Evolutionary conservation across 345 rosid genomes (phyloP).

Genomic region (Toxicodendron radicans): DNA sequence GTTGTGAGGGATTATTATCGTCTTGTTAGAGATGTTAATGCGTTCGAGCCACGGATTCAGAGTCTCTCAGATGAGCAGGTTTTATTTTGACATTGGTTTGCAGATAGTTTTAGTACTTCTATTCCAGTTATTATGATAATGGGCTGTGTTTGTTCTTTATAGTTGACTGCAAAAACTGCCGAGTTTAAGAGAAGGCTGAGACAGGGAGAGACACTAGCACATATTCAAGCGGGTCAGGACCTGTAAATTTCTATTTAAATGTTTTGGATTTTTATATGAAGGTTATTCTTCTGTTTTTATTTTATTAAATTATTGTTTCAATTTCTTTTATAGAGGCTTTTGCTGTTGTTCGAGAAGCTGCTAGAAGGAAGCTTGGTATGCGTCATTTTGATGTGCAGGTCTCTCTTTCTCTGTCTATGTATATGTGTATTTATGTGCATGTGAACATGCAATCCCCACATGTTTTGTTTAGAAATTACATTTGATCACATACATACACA

Average conservation of each 20-base stretch:
- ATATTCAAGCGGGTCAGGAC: constrained; percentile 81
- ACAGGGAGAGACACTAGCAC: constrained; percentile 64
- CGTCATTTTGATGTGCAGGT: constrained; percentile 99
- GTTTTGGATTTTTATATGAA: not conserved
- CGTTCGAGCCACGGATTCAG: constrained; percentile 53
- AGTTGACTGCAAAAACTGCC: constrained; percentile 77
- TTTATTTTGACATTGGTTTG: constrained; percentile 22
- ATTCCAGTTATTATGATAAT: constrained; percentile 8
- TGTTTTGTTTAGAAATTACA: constrained; percentile 1
- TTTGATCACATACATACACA: not conserved
- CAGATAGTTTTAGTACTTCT: constrained; percentile 1
- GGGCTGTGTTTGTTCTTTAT: constrained; percentile 8
- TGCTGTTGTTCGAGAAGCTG: constrained; percentile 97
- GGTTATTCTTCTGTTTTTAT: not conserved
- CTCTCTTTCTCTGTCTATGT: constrained; percentile 9
- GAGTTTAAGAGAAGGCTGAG: constrained; percentile 71
- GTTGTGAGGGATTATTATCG: constrained; percentile 85
- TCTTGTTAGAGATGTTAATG: constrained; percentile 69
- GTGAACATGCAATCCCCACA: not conserved
- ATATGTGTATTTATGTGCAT: not conserved
- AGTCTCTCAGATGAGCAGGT: constrained; percentile 83
- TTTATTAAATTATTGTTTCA: no score
- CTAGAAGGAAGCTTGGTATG: constrained; percentile 95
- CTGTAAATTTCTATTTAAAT: constrained; percentile 12
- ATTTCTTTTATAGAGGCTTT: constrained; percentile 61